These are phyloP conservation scores for Vitis rotundifolia DNA, from an alignment of 164 flowering plant species.

Conservation along the genomic window DNA sequence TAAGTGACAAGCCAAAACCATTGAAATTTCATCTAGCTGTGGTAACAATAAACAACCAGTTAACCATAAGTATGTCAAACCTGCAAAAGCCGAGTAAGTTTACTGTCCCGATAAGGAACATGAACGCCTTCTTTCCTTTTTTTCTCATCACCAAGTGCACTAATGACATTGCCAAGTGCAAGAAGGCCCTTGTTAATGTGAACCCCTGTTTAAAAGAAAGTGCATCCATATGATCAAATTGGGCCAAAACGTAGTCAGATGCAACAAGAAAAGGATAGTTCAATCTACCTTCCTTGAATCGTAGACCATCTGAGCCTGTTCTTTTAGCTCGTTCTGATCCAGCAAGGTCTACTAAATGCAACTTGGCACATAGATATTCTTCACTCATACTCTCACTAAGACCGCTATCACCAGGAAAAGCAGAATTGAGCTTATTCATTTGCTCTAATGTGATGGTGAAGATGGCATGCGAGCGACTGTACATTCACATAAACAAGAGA, in stretches of 20 bases:
- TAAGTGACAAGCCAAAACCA: neutral
- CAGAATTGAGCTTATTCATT: conserved; percentile 60
- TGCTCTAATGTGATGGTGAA: conserved; percentile 98
- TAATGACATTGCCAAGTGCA: conserved; percentile 98
- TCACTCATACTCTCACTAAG: conserved; percentile 59
- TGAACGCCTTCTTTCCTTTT: conserved; percentile 93
- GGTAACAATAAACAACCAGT: neutral
- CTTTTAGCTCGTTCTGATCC: conserved; percentile 98
- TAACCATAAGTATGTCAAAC: conserved; percentile 32
- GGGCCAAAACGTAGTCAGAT: neutral
- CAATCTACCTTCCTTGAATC: conserved; percentile 90
- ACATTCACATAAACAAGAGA: conserved; percentile 19
- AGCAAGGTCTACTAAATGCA: conserved; percentile 99
- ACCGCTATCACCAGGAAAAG: conserved; percentile 38
- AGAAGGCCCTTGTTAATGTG: conserved; percentile 98
- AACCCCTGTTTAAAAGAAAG: conserved; percentile 61
- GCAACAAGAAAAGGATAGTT: conserved; percentile 1
- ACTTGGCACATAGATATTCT: conserved; percentile 90
- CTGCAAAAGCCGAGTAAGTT: conserved; percentile 98
- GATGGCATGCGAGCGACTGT: conserved; percentile 97
- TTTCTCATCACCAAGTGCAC: conserved; percentile 99
- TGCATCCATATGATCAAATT: neutral
- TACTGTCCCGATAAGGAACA: conserved; percentile 98
- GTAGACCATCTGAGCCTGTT: conserved; percentile 98
- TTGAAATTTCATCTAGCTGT: neutral